Conservation (phyloP, 2,329 filamentous ascomycete genomes). For the Aplosporella prunicola region DNA sequence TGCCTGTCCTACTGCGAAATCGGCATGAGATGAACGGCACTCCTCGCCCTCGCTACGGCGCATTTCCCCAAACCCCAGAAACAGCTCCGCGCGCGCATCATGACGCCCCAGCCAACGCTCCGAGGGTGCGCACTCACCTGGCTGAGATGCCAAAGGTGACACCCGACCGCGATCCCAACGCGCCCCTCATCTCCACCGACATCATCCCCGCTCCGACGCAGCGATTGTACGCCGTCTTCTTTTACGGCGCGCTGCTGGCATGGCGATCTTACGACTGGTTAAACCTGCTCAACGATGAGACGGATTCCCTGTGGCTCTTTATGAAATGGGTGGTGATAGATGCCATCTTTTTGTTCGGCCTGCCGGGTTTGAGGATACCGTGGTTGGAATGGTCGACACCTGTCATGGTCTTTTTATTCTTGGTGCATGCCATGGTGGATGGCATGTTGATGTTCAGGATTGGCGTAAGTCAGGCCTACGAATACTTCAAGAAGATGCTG, state of each 20-base stretch:
- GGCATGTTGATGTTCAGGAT: slow-evolving; percentile 90
- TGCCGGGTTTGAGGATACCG: slow-evolving; percentile 83
- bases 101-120: slow-evolving; percentile 15
- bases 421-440: slow-evolving; percentile 63
- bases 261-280: slow-evolving; percentile 87
- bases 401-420: slow-evolving; percentile 61
- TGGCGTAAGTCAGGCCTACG: slow-evolving; percentile 44
- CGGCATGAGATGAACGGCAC: slow-evolving; percentile 70
- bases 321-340: slow-evolving; percentile 91
- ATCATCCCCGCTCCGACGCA: slow-evolving; percentile 86
- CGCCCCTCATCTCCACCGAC: slow-evolving; percentile 69
- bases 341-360: slow-evolving; percentile 72
- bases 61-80: slow-evolving; percentile 67
- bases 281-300: slow-evolving; percentile 66
- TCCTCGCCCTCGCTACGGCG: slow-evolving; percentile 66
- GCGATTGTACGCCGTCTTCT: slow-evolving; percentile 72
- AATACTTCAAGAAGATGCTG: slow-evolving; percentile 1
- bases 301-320: slow-evolving; percentile 81
- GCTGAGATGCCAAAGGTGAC: background rate
- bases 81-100: slow-evolving; percentile 21
- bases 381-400: slow-evolving; percentile 88
- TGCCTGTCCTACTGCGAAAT: slow-evolving; percentile 1
- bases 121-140: slow-evolving; percentile 23
- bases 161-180: slow-evolving; percentile 14
- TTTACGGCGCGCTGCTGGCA: slow-evolving; percentile 66